phyloP scores from a whole-genome alignment of 805 yeast species.

The Spathaspora hagerdaliae region DNA sequence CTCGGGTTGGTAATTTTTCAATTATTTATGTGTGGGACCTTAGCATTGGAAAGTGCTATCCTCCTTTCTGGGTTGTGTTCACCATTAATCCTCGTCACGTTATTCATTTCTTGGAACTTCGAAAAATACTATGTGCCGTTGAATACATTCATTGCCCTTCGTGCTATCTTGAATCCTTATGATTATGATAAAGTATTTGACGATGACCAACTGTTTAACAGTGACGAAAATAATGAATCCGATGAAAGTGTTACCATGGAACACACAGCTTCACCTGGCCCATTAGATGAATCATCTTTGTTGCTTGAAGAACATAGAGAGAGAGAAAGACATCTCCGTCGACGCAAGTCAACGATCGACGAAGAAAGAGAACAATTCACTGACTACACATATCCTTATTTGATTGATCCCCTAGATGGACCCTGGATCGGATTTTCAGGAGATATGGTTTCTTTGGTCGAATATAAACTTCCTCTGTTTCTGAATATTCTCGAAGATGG shows the following conservation, averaged over 20 bases:
- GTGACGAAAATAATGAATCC: neutral
- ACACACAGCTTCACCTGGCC: slow-evolving; percentile 12
- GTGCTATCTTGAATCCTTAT: slow-evolving; percentile 47
- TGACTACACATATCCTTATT: slow-evolving; percentile 47
- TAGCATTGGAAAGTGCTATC: slow-evolving; percentile 57
- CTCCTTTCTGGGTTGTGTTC: slow-evolving; percentile 43
- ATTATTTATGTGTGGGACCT: slow-evolving; percentile 60
- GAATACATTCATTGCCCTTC: slow-evolving; percentile 52
- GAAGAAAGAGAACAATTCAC: slow-evolving; percentile 52
- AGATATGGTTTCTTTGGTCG: slow-evolving; percentile 41
- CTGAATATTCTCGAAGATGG: slow-evolving; percentile 16
- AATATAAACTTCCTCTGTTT: slow-evolving; percentile 15
- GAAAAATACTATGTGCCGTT: slow-evolving; percentile 54
- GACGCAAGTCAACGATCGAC: slow-evolving; percentile 47
- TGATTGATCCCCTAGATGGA: slow-evolving; percentile 47
- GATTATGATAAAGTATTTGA: slow-evolving; percentile 40
- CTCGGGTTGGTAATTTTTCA: slow-evolving; percentile 55
- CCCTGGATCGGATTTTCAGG: slow-evolving; percentile 59
- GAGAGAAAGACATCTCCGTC: neutral
- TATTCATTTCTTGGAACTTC: slow-evolving; percentile 45
- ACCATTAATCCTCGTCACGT: slow-evolving; percentile 47
- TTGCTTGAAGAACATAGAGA: slow-evolving; percentile 7
- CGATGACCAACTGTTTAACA: slow-evolving; percentile 13
- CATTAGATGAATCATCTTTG: slow-evolving; percentile 18
- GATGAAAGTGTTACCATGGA: slow-evolving; percentile 4